Evolutionary conservation across 768 basidiomycete genomes (phyloP).

Genomic region (Lentinus brumalis): DNA sequence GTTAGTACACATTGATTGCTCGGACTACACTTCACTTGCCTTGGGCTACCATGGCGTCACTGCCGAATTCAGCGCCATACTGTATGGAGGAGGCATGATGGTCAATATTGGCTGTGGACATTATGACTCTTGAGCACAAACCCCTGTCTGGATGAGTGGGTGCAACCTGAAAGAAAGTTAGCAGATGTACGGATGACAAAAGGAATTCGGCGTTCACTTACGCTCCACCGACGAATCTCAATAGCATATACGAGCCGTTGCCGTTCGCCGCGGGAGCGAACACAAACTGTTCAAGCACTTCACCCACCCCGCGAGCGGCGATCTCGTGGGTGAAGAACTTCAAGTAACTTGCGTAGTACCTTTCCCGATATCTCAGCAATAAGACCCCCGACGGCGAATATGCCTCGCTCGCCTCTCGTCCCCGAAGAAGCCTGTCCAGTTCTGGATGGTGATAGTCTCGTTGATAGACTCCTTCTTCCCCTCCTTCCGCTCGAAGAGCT

Average conservation of each 20-base stretch:
- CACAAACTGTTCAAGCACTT: conserved; percentile 49
- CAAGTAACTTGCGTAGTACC: conserved; percentile 33
- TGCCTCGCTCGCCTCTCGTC: conserved; percentile 42
- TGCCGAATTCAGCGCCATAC: conserved; percentile 57
- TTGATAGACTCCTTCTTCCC: conserved; percentile 27
- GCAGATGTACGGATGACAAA: background rate
- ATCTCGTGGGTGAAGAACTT: conserved; percentile 43
- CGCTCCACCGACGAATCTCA: conserved; percentile 39
- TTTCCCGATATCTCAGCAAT: conserved; percentile 6
- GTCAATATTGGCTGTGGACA: background rate
- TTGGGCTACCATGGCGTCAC: conserved; percentile 50
- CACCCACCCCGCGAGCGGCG: conserved; percentile 37
- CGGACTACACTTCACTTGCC: conserved; percentile 35
- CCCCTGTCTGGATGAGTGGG: conserved; percentile 60
- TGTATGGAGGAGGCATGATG: conserved; percentile 20
- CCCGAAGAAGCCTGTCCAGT: conserved; percentile 53
- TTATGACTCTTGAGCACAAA: conserved; percentile 31
- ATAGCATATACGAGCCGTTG: conserved; percentile 35
- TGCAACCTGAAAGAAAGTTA: conserved; percentile 42
- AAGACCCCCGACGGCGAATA: conserved; percentile 24
- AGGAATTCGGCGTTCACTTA: conserved; percentile 23
- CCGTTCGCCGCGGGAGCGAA: conserved; percentile 41
- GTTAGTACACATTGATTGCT: background rate
- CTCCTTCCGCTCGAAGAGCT: conserved; percentile 38
- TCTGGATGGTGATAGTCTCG: conserved; percentile 40